Conservation (phyloP, 1,139 yeast species). For the Kazachstania sp. region DNA sequence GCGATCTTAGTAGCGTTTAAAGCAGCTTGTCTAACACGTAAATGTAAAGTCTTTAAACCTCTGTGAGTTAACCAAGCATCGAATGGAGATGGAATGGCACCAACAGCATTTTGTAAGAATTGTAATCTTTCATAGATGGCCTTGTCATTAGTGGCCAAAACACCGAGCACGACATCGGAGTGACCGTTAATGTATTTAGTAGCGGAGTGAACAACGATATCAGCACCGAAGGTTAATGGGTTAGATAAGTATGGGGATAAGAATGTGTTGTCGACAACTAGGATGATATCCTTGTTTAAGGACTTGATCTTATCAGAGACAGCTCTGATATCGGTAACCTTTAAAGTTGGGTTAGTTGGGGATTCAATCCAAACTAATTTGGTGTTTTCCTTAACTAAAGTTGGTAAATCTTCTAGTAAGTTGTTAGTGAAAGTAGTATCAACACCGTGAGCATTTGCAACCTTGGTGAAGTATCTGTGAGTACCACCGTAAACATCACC, state of each 20-base stretch:
- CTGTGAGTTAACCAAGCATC: constrained; percentile 92
- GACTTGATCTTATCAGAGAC: constrained; percentile 49
- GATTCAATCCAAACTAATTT: constrained; percentile 82
- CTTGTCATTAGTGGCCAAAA: constrained; percentile 61
- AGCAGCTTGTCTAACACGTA: constrained; percentile 68
- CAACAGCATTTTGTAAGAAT: constrained; percentile 81
- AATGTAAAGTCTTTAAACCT: constrained; percentile 80
- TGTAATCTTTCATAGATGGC: constrained; percentile 55
- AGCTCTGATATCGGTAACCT: constrained; percentile 60
- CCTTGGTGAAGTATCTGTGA: constrained; percentile 83
- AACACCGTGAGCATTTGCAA: constrained; percentile 74
- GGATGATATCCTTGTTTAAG: constrained; percentile 40
- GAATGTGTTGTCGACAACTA: constrained; percentile 91
- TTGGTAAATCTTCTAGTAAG: constrained; percentile 51
- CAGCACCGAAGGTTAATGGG: constrained; percentile 79
- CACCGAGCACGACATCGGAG: constrained; percentile 86
- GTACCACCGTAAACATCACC: constrained; percentile 94
- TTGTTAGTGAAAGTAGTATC: constrained; percentile 60
- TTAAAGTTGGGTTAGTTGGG: constrained; percentile 81
- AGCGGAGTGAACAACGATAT: constrained; percentile 79
- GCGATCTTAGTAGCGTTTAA: constrained; percentile 64
- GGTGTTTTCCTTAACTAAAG: constrained; percentile 52
- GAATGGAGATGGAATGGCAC: constrained; percentile 83
- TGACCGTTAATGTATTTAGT: constrained; percentile 91
- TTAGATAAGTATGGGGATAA: constrained; percentile 86